Percentiles rank a stretch among this genome's conserved stretches.
Evolutionary conservation across 2,329 filamentous ascomycete species (phyloP).

Genomic region (Colletotrichum gloeosporioides): DNA sequence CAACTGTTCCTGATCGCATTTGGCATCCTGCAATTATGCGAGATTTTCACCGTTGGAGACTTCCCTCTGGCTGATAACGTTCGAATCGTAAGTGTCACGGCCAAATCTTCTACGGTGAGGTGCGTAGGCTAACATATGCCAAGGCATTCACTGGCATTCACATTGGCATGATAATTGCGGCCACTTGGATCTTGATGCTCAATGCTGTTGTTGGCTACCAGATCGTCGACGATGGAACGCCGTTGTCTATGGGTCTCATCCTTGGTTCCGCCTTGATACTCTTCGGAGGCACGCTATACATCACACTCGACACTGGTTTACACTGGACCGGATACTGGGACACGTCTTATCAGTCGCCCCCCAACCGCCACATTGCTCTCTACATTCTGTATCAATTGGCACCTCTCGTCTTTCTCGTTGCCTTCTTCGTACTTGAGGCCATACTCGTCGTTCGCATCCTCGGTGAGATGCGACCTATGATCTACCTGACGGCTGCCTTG

Average conservation of each 20-base stretch:
- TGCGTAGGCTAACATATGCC: background rate
- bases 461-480: conserved; percentile 90
- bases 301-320: conserved; percentile 92
- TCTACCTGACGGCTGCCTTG: conserved; percentile 77
- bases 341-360: conserved; percentile 54
- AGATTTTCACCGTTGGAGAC: conserved; percentile 93
- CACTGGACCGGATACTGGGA: conserved; percentile 83
- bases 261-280: conserved; percentile 72
- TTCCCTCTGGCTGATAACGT: conserved; percentile 77
- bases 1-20: conserved; percentile 90
- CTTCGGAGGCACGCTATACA: conserved; percentile 92
- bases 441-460: conserved; percentile 85
- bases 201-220: conserved; percentile 95
- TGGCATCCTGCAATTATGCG: conserved; percentile 88
- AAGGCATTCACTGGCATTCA: conserved; percentile 90
- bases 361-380: conserved; percentile 79
- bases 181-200: conserved; percentile 88
- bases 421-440: conserved; percentile 84
- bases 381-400: conserved; percentile 94
- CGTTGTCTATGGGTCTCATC: conserved; percentile 80
- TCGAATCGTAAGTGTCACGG: conserved; percentile 68
- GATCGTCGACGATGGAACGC: conserved; percentile 90
- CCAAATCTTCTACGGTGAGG: background rate
- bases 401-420: conserved; percentile 86
- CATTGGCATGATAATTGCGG: conserved; percentile 86